Percentiles rank a stretch among this genome's conserved stretches.
Evolutionary conservation across 2,329 filamentous ascomycete species (phyloP).

Genomic region (Tothia fuscella): DNA sequence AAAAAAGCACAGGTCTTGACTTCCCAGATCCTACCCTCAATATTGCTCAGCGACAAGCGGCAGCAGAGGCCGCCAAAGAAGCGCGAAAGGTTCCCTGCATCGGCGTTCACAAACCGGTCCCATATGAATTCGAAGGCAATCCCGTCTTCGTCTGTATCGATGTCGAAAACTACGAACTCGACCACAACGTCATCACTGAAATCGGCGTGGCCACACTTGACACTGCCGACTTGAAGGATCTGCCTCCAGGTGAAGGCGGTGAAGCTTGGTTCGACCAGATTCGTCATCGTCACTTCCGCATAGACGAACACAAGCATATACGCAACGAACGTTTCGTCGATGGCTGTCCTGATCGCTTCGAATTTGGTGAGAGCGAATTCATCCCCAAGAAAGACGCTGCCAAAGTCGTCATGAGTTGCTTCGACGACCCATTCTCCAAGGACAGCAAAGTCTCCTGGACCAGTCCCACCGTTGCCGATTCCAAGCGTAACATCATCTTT

Average conservation of each 20-base stretch:
- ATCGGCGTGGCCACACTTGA: slow-evolving; percentile 76
- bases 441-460: background rate
- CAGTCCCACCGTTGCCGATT: slow-evolving; percentile 11
- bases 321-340: slow-evolving; percentile 56
- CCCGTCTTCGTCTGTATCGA: slow-evolving; percentile 70
- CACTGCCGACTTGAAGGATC: slow-evolving; percentile 43
- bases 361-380: slow-evolving; percentile 56
- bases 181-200: slow-evolving; percentile 61
- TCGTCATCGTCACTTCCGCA: slow-evolving; percentile 61
- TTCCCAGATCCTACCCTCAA: background rate
- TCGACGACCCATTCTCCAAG: slow-evolving; percentile 20
- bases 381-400: slow-evolving; percentile 35
- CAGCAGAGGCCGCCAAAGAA: slow-evolving; percentile 11
- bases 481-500: slow-evolving; percentile 53
- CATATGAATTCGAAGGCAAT: slow-evolving; percentile 38
- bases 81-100: slow-evolving; percentile 23
- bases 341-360: slow-evolving; percentile 62
- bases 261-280: slow-evolving; percentile 57
- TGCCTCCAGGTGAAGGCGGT: slow-evolving; percentile 50
- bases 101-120: slow-evolving; percentile 33
- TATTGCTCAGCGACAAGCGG: no score
- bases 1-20: no score
- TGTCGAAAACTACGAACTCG: slow-evolving; percentile 65
- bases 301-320: slow-evolving; percentile 54
- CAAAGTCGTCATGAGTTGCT: slow-evolving; percentile 39